Conservation (phyloP, 768 basidiomycete species). For the Hortiboletus campestris region DNA sequence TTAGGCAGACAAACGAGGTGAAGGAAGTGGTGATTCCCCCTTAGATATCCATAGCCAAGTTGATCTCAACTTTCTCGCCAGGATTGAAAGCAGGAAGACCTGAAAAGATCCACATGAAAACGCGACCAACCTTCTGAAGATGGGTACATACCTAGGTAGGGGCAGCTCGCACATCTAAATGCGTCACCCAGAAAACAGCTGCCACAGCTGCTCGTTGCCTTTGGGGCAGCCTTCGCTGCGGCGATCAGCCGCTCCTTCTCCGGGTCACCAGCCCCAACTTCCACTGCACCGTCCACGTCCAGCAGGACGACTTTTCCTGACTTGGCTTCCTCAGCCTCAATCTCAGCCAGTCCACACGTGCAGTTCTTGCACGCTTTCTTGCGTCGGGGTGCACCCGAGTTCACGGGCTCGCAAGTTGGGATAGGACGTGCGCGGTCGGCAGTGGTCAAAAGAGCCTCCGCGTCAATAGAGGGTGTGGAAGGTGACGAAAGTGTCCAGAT, state of each 20-base stretch:
- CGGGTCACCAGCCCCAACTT: conserved; percentile 52
- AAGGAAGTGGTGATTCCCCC: neutral
- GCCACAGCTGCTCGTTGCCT: conserved; percentile 95
- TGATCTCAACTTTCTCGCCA: conserved; percentile 95
- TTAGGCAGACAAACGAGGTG: neutral
- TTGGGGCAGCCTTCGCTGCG: conserved; percentile 71
- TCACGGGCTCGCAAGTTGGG: conserved; percentile 70
- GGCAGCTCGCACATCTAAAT: conserved; percentile 94
- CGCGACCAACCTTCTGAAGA: conserved; percentile 4
- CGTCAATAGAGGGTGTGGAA: conserved; percentile 72
- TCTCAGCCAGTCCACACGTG: conserved; percentile 92
- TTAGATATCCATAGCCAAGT: conserved; percentile 83
- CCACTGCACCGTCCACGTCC: conserved; percentile 55
- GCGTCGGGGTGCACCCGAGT: conserved; percentile 51
- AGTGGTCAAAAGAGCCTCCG: conserved; percentile 78
- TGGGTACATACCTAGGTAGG: conserved; percentile 79
- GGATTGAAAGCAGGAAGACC: conserved; percentile 98
- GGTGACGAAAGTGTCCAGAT: conserved; percentile 81
- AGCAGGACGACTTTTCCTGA: conserved; percentile 64
- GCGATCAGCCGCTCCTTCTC: conserved; percentile 65
- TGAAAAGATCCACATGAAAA: conserved; percentile 33
- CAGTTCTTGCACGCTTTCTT: conserved; percentile 97
- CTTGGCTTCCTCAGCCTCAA: conserved; percentile 79
- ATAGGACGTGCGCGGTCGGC: conserved; percentile 79
- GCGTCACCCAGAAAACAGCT: conserved; percentile 98